Evolutionary conservation across 495 filamentous ascomycete genomes (phyloP).

Genomic region (Annulohypoxylon moriforme): DNA sequence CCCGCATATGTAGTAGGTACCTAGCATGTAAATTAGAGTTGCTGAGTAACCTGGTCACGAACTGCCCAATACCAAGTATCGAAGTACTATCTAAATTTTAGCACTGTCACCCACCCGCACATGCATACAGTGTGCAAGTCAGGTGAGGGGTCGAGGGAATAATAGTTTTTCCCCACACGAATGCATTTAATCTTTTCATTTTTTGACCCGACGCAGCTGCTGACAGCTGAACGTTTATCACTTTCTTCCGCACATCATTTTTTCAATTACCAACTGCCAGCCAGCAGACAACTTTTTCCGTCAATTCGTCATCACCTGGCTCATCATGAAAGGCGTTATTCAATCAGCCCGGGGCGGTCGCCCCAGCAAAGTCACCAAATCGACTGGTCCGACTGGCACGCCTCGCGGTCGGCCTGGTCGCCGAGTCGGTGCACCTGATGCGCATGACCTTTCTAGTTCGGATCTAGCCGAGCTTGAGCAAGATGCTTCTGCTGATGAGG

Average conservation of each 20-base stretch:
- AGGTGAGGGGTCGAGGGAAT: background rate
- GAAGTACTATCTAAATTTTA: background rate
- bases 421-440: constrained; percentile 44
- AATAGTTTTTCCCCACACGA: background rate
- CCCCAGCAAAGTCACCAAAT: constrained; percentile 58
- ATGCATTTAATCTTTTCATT: background rate
- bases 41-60: background rate
- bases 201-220: constrained; percentile 30
- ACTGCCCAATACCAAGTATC: background rate
- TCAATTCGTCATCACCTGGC: constrained; percentile 31
- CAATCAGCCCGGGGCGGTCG: constrained; percentile 55
- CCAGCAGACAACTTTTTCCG: constrained; percentile 46
- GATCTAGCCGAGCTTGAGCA: constrained; percentile 41
- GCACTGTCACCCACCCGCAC: background rate
- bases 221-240: constrained; percentile 42
- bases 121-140: background rate
- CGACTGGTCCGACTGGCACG: constrained; percentile 29
- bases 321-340: constrained; percentile 49
- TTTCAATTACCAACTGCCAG: constrained; percentile 50
- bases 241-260: constrained; percentile 35
- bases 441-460: constrained; percentile 32
- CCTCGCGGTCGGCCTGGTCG: constrained; percentile 41
- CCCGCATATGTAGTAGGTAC: background rate
- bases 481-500: constrained; percentile 28
- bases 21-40: background rate